Evolutionary conservation across 192 early-diverging fungal species (phyloP), one percentile per base, ranked within the genome.

Genomic region (Backusella morwellensis): DNA sequence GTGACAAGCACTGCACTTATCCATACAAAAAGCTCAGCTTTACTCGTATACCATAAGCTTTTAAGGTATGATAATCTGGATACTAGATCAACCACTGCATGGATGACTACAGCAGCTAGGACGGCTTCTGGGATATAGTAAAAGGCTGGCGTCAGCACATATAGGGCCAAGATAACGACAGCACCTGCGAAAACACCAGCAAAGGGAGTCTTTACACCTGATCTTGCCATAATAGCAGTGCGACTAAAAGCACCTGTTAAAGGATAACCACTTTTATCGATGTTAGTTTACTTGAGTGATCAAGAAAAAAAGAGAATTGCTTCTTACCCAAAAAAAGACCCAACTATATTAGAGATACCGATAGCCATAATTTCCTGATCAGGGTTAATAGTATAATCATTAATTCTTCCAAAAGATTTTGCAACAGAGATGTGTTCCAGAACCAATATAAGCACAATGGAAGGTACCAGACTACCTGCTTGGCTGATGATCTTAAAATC

Each of bases 231-330:
- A 78, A 97, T 91, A 17, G 95, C 94, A 0, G 94, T 94, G 69
- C 96, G 93, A 19, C 94, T 96, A 86, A 98, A 97, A 6, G 95
- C 96, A 34, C 96, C 97, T 35, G 97, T 97, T 6, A 93, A 90
- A 23, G 96, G 92, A 83, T 93, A 96, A 5, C 88, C 93, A 86
- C 93, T 91, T 82, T 69, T 69, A 50, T n/a, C 4, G 5, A 50
- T 50, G 47, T 50, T 50, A 50, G 47, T 66, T 59, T 52, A 12
- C 21, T 59, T 59, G 1, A 19, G 26, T 12, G 7, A 23, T 26
- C 9, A 59, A 14, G 23, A 23, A 15, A 19, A 34, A 54, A 59
- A 36, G 35, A 26, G 8, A 38, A 56, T 36, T 35, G 4, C 38
- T 35, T 3, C 41, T 72, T 70, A 77, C 73, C 92, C 91, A 82